phyloP scores from a whole-genome alignment of 352 stramenopile species.

The Paralagenidium karlingii region DNA sequence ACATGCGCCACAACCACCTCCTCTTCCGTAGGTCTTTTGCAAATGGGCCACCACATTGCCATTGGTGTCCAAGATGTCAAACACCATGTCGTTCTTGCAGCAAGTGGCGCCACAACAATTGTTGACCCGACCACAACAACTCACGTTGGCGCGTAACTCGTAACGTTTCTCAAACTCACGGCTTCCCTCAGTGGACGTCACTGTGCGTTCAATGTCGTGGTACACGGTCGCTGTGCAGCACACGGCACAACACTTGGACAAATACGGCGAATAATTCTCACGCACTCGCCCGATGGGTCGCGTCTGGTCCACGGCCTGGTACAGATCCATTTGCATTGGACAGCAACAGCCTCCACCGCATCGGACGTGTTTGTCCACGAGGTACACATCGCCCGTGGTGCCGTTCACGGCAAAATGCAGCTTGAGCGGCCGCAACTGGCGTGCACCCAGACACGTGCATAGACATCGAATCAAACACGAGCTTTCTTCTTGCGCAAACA shows the following conservation, averaged over 20 bases:
- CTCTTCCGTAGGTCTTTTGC: slow-evolving; percentile 26
- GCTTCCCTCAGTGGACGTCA: slow-evolving; percentile 19
- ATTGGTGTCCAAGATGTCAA: slow-evolving; percentile 46
- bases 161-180: slow-evolving; percentile 50
- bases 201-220: slow-evolving; percentile 44
- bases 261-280: slow-evolving; percentile 43
- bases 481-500: slow-evolving; percentile 33
- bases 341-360: slow-evolving; percentile 19
- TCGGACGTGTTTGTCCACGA: slow-evolving; percentile 24
- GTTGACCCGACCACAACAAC: slow-evolving; percentile 45
- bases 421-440: slow-evolving; percentile 20
- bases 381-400: slow-evolving; percentile 26
- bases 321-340: slow-evolving; percentile 32
- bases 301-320: slow-evolving; percentile 10
- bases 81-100: slow-evolving; percentile 47
- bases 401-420: slow-evolving; percentile 27
- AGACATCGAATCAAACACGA: slow-evolving; percentile 13
- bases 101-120: slow-evolving; percentile 59
- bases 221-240: slow-evolving; percentile 52
- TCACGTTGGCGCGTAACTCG: slow-evolving; percentile 28
- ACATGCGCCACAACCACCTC: slow-evolving; percentile 11
- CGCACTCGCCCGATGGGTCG: slow-evolving; percentile 25
- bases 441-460: slow-evolving; percentile 22
- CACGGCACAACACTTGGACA: slow-evolving; percentile 16
- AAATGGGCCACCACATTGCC: slow-evolving; percentile 33